Evolutionary conservation across 129 eudicot genomes (phyloP).

Genomic region (Artemisia tridentata): DNA sequence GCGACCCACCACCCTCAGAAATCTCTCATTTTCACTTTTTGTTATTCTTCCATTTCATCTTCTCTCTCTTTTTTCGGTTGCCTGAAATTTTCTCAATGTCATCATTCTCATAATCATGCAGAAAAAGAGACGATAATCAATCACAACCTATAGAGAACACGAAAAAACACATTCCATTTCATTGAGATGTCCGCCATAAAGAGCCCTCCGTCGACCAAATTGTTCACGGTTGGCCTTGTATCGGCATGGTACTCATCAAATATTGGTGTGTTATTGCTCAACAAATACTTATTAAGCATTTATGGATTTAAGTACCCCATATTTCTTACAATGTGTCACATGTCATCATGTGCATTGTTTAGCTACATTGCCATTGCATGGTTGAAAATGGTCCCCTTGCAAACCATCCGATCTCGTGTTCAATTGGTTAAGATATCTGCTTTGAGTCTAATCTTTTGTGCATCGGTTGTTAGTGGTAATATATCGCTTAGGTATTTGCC

Average conservation of each 20-base stretch:
- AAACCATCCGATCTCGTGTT: slow-evolving; percentile 54
- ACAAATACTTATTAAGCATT: slow-evolving; percentile 67
- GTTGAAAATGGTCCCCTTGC: slow-evolving; percentile 72
- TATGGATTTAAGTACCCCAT: slow-evolving; percentile 78
- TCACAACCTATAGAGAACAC: not conserved
- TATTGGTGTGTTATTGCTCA: slow-evolving; percentile 66
- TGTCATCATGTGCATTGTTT: slow-evolving; percentile 69
- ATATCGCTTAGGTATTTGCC: slow-evolving; percentile 67
- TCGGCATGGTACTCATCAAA: slow-evolving; percentile 75
- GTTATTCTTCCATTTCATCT: slow-evolving; percentile 7
- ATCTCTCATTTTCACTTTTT: slow-evolving; percentile 21
- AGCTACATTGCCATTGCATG: slow-evolving; percentile 77
- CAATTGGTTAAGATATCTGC: slow-evolving; percentile 71
- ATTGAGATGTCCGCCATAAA: slow-evolving; percentile 46
- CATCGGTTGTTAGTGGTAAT: slow-evolving; percentile 91
- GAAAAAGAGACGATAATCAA: not conserved
- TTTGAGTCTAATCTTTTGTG: slow-evolving; percentile 61
- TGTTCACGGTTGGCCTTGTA: slow-evolving; percentile 55
- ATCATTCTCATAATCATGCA: slow-evolving; percentile 1
- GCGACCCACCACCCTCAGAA: slow-evolving; percentile 24
- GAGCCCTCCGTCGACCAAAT: slow-evolving; percentile 34
- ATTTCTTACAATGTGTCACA: slow-evolving; percentile 76
- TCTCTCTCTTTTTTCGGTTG: slow-evolving; percentile 6
- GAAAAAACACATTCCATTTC: not conserved
- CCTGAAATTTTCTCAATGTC: not conserved